Base-by-base conservation (phyloP, 1,139 yeast genomes). In the Lodderomyces beijingensis region DNA sequence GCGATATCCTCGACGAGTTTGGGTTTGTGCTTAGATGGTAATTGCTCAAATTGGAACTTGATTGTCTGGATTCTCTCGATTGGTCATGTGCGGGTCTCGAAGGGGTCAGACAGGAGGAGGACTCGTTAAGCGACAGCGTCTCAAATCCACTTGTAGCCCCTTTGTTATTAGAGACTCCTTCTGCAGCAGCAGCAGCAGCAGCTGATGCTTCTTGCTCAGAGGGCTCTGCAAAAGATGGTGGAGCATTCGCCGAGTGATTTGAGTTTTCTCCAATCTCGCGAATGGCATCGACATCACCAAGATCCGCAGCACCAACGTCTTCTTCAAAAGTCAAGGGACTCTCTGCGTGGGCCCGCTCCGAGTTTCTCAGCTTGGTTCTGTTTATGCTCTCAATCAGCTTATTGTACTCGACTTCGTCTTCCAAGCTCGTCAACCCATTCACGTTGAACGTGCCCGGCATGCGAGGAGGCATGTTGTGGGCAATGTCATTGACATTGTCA, bases 361-460 rank as follows among this genome's bases (percentile, higher is more conserved):
- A 19, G 10, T 8, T 19, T 10, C 21, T 7, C 21, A 19, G 7
- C 10, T 19, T 7, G 10, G 10, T 19, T 10, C 21, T 7, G 10
- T 8, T 19, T 19, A 10, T 19, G 7, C 7, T 19, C 21, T 19
- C 21, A 10, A 19, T 7, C 21, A 19, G 7, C 21, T 19, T 19
- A 7, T 19, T 19, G 7, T 19, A 8, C 9, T 19, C 21, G 9
- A 19, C 9, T 19, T 8, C 10, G 14, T 23, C n/a, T 23, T 7
- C 6, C 14, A 12, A 23, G n/a, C 42, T 42, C 31, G 55, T 55
- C 16, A 79, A 53, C 1, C 75, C 83, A 38, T 64, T 70, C 30
- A 79, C 79, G 48, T 79, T 72, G 42, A 70, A 60, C 0, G 80
- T 71, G 1, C 78, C 86, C 1, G 81, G 79, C 53, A 73, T 66